phyloP scores from a whole-genome alignment of 257 asterid genomes.

The Nicotiana attenuata region DNA sequence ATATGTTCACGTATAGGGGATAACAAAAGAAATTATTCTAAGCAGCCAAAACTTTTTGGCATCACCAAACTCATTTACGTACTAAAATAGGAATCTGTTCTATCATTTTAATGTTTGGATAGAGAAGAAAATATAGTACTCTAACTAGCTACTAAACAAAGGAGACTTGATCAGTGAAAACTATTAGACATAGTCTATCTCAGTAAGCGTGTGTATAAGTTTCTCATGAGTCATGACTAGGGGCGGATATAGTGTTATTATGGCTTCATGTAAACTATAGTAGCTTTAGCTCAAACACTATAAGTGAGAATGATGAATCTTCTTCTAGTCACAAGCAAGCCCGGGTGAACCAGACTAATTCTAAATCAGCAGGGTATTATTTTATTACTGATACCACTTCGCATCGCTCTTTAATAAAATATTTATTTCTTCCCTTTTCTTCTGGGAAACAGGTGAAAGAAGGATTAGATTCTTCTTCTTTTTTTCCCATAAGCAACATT shows the following conservation, averaged over 20 bases:
- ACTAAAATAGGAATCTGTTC: not conserved
- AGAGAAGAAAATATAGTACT: not conserved
- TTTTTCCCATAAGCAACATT: not conserved
- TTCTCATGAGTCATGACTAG: not conserved
- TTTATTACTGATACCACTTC: not conserved
- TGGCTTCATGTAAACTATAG: no score
- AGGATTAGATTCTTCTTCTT: not conserved
- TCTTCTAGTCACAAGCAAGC: not conserved
- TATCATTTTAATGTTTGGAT: not conserved
- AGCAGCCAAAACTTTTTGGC: not conserved
- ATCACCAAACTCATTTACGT: not conserved
- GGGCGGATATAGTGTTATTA: no score
- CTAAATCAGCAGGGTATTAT: not conserved
- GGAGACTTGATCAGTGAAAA: not conserved
- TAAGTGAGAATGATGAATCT: not conserved
- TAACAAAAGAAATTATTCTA: not conserved
- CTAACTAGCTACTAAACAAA: not conserved
- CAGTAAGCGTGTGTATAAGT: not conserved
- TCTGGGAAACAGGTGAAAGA: not conserved
- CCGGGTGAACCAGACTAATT: not conserved
- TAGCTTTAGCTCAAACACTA: no score
- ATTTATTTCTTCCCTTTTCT: no score
- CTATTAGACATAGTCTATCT: not conserved
- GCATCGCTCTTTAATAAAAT: no score
- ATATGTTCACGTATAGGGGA: not conserved